Conservation (phyloP, 176 grass and related monocot species). For the Chloris gayana region DNA sequence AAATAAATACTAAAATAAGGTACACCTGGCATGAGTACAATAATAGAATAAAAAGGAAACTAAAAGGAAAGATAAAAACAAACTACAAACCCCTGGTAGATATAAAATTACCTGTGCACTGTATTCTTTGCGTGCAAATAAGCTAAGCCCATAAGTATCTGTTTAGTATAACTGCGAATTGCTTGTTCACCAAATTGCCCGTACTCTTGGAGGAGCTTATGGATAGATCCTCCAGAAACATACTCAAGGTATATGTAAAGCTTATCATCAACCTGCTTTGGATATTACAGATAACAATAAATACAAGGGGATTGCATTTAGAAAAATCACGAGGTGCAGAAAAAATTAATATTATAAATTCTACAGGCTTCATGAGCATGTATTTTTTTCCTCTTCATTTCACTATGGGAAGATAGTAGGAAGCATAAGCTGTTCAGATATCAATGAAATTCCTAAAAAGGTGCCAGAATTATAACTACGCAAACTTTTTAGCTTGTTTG, state of each 20-base stretch:
- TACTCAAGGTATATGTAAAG: conserved; percentile 99
- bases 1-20: neutral
- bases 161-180: conserved; percentile 95
- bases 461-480: conserved; percentile 19
- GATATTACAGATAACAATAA: neutral
- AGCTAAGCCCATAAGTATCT: conserved; percentile 94
- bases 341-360: conserved; percentile 14
- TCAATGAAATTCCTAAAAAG: neutral
- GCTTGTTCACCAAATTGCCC: conserved; percentile 93
- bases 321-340: conserved; percentile 29
- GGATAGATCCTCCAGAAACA: conserved; percentile 98
- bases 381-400: neutral
- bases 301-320: conserved; percentile 27
- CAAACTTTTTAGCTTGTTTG: neutral
- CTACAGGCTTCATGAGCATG: neutral
- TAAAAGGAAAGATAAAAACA: conserved; percentile 40
- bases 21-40: neutral
- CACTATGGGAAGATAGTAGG: conserved; percentile 4
- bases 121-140: conserved; percentile 98
- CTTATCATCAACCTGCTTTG: conserved; percentile 79
- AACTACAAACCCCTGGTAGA: conserved; percentile 23
- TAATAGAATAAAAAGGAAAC: neutral
- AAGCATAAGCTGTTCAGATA: conserved; percentile 21
- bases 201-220: conserved; percentile 97
- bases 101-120: conserved; percentile 79